Evolutionary conservation across 164 flowering plant genomes (phyloP).

Genomic region (Macadamia integrifolia): DNA sequence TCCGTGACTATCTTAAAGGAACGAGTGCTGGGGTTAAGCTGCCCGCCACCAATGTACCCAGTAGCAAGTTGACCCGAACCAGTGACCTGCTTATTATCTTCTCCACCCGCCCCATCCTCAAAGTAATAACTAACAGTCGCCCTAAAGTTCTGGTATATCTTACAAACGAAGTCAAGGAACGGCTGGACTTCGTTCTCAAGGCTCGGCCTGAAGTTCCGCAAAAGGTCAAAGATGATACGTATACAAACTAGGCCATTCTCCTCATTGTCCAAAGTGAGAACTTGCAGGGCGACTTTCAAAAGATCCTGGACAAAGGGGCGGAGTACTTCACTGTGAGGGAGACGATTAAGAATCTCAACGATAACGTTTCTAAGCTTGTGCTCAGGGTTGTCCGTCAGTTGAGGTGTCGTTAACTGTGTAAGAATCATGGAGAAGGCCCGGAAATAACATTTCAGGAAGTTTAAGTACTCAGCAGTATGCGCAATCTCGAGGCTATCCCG

Average conservation of each 20-base stretch:
- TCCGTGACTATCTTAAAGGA: constrained; percentile 94
- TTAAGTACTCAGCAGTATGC: constrained; percentile 88
- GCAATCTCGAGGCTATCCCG: constrained; percentile 91
- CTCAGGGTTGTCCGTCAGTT: constrained; percentile 65
- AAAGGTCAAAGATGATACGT: constrained; percentile 82
- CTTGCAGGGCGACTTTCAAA: constrained; percentile 90
- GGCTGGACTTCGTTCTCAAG: constrained; percentile 88
- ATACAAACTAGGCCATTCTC: constrained; percentile 92
- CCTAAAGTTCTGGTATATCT: constrained; percentile 82
- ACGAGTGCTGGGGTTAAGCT: constrained; percentile 83
- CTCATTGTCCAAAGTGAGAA: constrained; percentile 86
- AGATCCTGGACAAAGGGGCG: constrained; percentile 96
- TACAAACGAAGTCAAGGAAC: constrained; percentile 90
- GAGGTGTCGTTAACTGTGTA: constrained; percentile 77
- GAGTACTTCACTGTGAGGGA: constrained; percentile 92
- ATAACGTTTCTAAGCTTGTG: constrained; percentile 84
- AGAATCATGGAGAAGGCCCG: constrained; percentile 73
- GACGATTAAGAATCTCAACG: constrained; percentile 85
- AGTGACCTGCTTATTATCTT: constrained; percentile 64
- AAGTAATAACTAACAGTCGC: constrained; percentile 81
- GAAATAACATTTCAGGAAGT: constrained; percentile 83
- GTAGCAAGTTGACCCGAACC: constrained; percentile 38
- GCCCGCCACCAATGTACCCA: constrained; percentile 43
- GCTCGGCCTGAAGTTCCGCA: constrained; percentile 83
- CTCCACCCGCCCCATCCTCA: constrained; percentile 46